phyloP scores from a whole-genome alignment of 73 alveolate species.

The Paramecium sonneborni region DNA sequence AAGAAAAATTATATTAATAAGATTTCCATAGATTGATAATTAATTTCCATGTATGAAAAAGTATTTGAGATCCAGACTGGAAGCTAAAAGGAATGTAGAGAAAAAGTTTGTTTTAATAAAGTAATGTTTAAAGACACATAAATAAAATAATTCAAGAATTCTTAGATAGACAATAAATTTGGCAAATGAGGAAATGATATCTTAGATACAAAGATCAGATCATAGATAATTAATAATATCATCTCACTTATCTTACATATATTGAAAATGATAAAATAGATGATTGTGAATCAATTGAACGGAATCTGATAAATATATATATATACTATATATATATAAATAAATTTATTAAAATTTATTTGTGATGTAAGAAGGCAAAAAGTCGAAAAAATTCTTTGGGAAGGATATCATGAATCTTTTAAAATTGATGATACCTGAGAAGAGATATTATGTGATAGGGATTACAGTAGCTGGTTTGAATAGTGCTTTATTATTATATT shows the following conservation, averaged over 20 bases:
- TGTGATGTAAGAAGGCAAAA: slow-evolving; percentile 4
- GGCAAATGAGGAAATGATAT: not conserved
- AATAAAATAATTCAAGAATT: not conserved
- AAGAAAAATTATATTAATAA: too few relatives aligned
- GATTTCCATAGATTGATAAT: too few relatives aligned
- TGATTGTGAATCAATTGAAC: not conserved
- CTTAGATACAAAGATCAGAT: not conserved
- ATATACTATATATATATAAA: too few relatives aligned
- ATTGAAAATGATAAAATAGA: not conserved
- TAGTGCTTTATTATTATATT: slow-evolving; percentile 12
- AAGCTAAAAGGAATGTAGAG: too few relatives aligned
- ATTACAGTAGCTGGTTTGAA: slow-evolving; percentile 3
- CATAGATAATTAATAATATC: not conserved
- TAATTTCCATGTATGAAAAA: too few relatives aligned
- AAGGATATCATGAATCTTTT: not conserved
- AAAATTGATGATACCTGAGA: slow-evolving; percentile 54
- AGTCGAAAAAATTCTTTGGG: not conserved
- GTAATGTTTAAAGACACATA: too few relatives aligned
- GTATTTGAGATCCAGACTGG: too few relatives aligned
- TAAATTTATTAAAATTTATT: not conserved
- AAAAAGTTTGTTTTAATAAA: not conserved
- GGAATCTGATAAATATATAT: not conserved
- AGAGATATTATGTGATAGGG: not conserved
- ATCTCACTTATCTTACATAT: not conserved
- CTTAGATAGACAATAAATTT: not conserved